A percentile compares a stretch with the other conserved stretches of the same genome.
Evolutionary conservation across 1,139 yeast species (phyloP).

Genomic region (Nakaseomyces nivariensis): DNA sequence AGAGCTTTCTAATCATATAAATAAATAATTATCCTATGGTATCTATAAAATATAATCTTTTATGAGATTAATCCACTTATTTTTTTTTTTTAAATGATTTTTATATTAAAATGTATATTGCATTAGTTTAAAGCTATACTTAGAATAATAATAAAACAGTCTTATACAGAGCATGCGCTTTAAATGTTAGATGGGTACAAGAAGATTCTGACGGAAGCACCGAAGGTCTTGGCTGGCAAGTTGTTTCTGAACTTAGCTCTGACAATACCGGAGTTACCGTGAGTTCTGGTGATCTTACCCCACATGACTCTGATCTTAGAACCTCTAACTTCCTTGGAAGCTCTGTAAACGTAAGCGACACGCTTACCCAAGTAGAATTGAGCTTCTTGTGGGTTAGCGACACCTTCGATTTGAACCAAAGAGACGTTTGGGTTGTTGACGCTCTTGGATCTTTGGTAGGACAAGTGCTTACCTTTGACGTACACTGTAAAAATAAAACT

Average conservation of each 20-base stretch:
- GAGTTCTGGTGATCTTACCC: conserved; percentile 98
- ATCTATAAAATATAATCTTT: too few relatives aligned
- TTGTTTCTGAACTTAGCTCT: conserved; percentile 99
- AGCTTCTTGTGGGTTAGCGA: conserved; percentile 82
- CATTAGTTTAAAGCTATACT: conserved; percentile 4
- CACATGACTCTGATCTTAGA: conserved; percentile 99
- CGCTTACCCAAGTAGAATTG: conserved; percentile 99
- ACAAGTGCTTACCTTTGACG: conserved; percentile 99
- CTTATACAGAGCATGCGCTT: conserved; percentile 22
- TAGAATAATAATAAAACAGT: conserved; percentile 5
- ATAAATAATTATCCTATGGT: not conserved
- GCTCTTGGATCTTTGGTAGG: conserved; percentile 99
- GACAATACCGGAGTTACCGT: conserved; percentile 97
- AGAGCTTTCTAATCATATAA: not conserved
- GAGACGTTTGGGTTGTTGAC: conserved; percentile 98
- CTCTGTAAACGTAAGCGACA: conserved; percentile 98
- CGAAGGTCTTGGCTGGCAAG: conserved; percentile 99
- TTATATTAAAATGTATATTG: conserved; percentile 4
- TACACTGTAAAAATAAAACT: conserved; percentile 48
- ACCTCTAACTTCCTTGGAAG: conserved; percentile 95
- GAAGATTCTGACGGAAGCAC: conserved; percentile 99
- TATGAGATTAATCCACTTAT: not conserved
- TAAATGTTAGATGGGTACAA: conserved; percentile 99
- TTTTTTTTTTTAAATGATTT: conserved; percentile 2
- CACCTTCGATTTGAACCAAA: conserved; percentile 95